Base-by-base conservation (phyloP, 2,329 filamentous ascomycete genomes). In the Pestalotiopsis sp. region DNA sequence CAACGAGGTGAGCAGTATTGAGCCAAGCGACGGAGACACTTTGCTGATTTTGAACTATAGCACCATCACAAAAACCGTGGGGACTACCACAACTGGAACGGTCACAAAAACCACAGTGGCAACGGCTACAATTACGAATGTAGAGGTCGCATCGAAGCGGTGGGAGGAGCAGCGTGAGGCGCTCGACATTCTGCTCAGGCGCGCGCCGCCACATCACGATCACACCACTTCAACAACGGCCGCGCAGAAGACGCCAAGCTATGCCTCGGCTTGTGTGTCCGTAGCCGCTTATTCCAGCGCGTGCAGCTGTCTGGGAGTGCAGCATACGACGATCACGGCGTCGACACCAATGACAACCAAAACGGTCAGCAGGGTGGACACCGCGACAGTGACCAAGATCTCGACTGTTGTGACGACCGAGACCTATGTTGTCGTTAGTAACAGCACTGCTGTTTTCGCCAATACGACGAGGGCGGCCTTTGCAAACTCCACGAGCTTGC, bases 281-380 rank as follows among this genome's bases (percentile, higher is more conserved):
- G 63, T 66, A 3, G 60, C 66, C 9, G 73, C 71, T 11, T 71
- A 72, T 38, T 70, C 70, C 31, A 73, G 71, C 31, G 73, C 73
- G 7, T 75, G 72, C 61, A 72, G 71, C 2, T 75, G 71, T 57
- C 61, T 73, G 57, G 71, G 71, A 5, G 52, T 71, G 17, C 63
- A 69, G 31, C 66, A 68, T 1, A 58, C 59, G n/a, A 73, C 72
- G 2, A 49, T 66, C 25, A 73, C 70, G 1, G 70, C 49, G 11
- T 45, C 69, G 14, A 70, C 69, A 31, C 68, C 69, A 38, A 70
- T 23, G 12, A 66, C 60, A 2, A 73, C 73, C 6, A 64, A 61
- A 60, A 60, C 67, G 5, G 31, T 69, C 60, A 67, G 57, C 4
- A 60, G 67, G 11, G 31, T 58, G 4, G 63, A 70, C 9, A 69